phyloP scores from a whole-genome alignment of 2,329 filamentous ascomycete genomes.

The Sporothrix brunneoviolacea region DNA sequence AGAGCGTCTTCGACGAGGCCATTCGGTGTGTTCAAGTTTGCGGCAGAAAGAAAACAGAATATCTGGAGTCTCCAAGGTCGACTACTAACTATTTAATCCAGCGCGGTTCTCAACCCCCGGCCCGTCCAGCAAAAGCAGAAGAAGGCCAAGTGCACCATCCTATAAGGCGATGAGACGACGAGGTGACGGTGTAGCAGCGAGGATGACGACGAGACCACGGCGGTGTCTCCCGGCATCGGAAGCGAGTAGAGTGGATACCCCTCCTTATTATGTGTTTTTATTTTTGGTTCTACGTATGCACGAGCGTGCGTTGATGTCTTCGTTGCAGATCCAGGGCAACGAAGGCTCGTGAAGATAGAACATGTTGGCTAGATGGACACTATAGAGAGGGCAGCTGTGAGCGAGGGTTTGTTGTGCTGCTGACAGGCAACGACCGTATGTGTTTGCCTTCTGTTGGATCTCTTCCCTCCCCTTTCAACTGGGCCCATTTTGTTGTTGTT shows the following conservation, averaged over 20 bases:
- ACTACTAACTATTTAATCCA: neutral
- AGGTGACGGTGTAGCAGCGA: constrained; percentile 3
- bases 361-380: neutral
- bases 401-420: neutral
- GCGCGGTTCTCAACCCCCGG: constrained; percentile 65
- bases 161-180: constrained; percentile 38
- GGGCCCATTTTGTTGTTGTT: neutral
- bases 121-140: constrained; percentile 52
- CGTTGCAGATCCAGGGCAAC: neutral
- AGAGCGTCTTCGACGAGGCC: constrained; percentile 97
- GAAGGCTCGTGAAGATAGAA: constrained; percentile 5
- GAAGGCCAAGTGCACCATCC: constrained; percentile 62
- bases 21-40: constrained; percentile 68
- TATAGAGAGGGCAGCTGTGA: neutral
- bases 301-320: constrained; percentile 10
- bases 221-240: constrained; percentile 2
- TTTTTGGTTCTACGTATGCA: constrained; percentile 8
- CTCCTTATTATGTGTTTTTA: constrained; percentile 13
- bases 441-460: neutral
- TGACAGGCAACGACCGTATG: neutral
- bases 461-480: no score
- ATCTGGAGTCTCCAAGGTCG: no score
- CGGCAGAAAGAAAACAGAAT: neutral
- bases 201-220: neutral
- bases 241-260: constrained; percentile 20